These are phyloP conservation scores for Coemansia biformis DNA, from an alignment of 192 early-diverging fungal genomes.

Conservation along the genomic window DNA sequence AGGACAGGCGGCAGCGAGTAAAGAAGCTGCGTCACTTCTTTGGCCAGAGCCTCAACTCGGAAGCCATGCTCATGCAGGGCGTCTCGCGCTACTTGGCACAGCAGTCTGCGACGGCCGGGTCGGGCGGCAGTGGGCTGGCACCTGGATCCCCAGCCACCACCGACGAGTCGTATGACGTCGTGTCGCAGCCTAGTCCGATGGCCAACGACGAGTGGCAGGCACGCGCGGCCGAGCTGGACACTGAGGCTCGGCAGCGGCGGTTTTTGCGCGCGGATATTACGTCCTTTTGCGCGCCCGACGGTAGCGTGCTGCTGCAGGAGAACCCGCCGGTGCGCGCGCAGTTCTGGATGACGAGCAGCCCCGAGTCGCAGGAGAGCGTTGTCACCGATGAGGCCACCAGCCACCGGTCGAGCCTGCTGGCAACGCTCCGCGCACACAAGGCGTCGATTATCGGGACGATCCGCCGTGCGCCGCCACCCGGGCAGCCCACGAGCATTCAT, in stretches of 20 bases:
- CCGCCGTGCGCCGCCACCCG: slow-evolving; percentile 26
- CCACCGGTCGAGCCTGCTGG: slow-evolving; percentile 21
- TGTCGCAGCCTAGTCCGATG: too few species aligned
- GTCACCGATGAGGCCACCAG: slow-evolving; percentile 9
- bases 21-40: slow-evolving; percentile 30
- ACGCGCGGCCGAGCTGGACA: too few species aligned
- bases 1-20: slow-evolving; percentile 10
- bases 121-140: too few species aligned
- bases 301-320: slow-evolving; percentile 1
- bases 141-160: neutral
- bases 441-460: slow-evolving; percentile 38
- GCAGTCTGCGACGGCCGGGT: too few species aligned
- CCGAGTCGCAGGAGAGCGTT: slow-evolving; percentile 32
- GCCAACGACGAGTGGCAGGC: too few species aligned
- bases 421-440: slow-evolving; percentile 31
- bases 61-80: slow-evolving; percentile 18
- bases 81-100: neutral
- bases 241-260: too few species aligned
- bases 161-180: slow-evolving; percentile 30
- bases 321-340: slow-evolving; percentile 19
- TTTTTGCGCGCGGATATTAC: neutral
- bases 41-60: slow-evolving; percentile 35
- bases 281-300: neutral
- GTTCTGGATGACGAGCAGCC: slow-evolving; percentile 44
- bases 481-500: neutral